Conservation (phyloP, 441 rosid genomes). For the Populus hybrid region DNA sequence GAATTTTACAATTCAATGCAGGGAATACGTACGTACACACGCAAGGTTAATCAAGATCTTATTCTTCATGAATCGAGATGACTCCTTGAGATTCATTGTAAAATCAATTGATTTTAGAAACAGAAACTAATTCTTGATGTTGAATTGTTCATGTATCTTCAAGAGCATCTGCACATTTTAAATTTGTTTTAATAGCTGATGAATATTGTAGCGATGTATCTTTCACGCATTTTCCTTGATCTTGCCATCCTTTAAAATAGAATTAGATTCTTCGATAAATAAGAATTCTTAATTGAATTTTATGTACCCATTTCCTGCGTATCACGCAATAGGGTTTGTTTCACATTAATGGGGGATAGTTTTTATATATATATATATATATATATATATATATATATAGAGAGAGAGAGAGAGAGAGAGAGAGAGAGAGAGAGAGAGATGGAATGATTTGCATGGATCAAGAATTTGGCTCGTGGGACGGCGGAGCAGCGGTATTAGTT, state of each 20-base stretch:
- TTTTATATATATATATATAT: no score
- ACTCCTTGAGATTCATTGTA: not conserved
- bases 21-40: no score
- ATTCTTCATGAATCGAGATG: not conserved
- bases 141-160: not conserved
- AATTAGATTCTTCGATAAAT: constrained; percentile 25
- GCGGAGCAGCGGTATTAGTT: constrained; percentile 6
- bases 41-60: not conserved
- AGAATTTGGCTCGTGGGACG: constrained; percentile 19
- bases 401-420: no score
- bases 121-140: not conserved
- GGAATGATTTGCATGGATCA: not conserved
- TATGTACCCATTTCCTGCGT: not conserved
- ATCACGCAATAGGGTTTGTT: not conserved
- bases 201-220: not conserved
- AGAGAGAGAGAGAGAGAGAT: not conserved
- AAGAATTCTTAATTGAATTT: not conserved
- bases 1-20: no score
- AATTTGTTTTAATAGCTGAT: not conserved
- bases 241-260: constrained; percentile 8
- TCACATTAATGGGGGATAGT: no score
- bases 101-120: not conserved
- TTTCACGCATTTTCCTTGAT: not conserved
- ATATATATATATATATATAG: no score
- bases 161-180: not conserved